Evolutionary conservation across 148 eudicot species (phyloP), one percentile per base, ranked within the genome.

Genomic region (Spergularia bocconei): DNA sequence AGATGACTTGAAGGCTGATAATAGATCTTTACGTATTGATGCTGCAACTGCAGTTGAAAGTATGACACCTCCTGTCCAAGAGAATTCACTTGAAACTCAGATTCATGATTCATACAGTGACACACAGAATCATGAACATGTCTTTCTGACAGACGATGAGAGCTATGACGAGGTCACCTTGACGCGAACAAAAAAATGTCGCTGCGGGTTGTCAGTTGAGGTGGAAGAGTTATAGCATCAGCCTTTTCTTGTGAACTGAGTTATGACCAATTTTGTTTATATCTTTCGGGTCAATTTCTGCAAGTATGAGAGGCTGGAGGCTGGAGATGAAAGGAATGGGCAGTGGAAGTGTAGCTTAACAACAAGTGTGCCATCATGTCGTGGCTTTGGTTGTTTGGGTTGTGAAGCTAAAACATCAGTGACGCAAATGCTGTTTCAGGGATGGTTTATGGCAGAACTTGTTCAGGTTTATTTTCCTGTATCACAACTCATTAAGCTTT

Each of bases 141-240:
- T 84, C 29, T 92, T 87, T 85, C 38, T 85, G 67, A 79, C 76
- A 36, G 86, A 86, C 74, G 89, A 88, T 63, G 83, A 84, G 72
- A 63, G 58, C 65, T 67, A 62, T 64, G 87, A 85, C 60, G 93
- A 83, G 70, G 88, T 81, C 65, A 86, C 80, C 75, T 73, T 76
- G 77, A 79, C 67, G 1, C 81, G 78, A 66, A 79, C 82, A 6
- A 89, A 88, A 82, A 80, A 87, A 29, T 95, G 98, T 80, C 88
- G 67, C 2, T 92, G 97, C 86, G 98, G 98, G 77, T 85, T 95
- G 51, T 82, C 86, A 12, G 79, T 95, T 67, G 79, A 92, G 82
- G 91, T 90, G 41, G 98, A 95, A 82, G 97, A 87, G 81, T 72
- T 95, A 57, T 94, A 91, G 67, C 17, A 9, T 2, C 21, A 48